phyloP scores from a whole-genome alignment of 2,329 filamentous ascomycete species.

The Calonectria hawksworthii region DNA sequence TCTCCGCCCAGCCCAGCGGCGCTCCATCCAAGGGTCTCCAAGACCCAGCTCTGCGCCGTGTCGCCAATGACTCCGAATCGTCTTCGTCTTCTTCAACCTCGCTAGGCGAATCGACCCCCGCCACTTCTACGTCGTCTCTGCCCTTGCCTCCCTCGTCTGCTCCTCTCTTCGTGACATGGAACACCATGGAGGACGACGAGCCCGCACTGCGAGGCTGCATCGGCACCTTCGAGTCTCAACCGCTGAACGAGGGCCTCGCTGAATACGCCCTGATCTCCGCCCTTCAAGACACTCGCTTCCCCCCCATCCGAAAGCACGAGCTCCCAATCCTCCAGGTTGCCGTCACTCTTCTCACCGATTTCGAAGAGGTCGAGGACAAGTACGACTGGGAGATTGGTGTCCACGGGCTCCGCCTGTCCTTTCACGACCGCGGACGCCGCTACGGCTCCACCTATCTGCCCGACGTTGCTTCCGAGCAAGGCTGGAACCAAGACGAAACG shows the following conservation, averaged over 20 bases:
- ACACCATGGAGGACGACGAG: slow-evolving; percentile 68
- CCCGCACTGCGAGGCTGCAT: slow-evolving; percentile 90
- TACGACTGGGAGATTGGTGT: slow-evolving; percentile 90
- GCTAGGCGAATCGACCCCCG: slow-evolving; percentile 60
- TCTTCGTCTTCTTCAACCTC: slow-evolving; percentile 58
- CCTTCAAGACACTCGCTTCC: slow-evolving; percentile 74
- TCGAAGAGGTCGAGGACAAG: slow-evolving; percentile 79
- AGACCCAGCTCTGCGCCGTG: slow-evolving; percentile 59
- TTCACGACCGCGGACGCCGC: slow-evolving; percentile 78
- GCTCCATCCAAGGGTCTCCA: slow-evolving; percentile 45
- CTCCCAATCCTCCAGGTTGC: slow-evolving; percentile 72
- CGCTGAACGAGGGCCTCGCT: slow-evolving; percentile 79
- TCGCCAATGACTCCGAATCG: slow-evolving; percentile 52
- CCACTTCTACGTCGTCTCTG: slow-evolving; percentile 59
- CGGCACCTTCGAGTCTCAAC: slow-evolving; percentile 88
- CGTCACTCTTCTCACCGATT: slow-evolving; percentile 88
- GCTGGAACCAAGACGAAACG: slow-evolving; percentile 95
- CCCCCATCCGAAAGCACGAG: slow-evolving; percentile 66
- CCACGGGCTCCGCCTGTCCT: slow-evolving; percentile 90
- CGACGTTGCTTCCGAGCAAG: slow-evolving; percentile 91
- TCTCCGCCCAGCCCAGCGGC: slow-evolving; percentile 53
- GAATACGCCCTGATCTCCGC: slow-evolving; percentile 88
- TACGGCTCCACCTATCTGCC: slow-evolving; percentile 93
- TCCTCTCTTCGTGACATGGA: slow-evolving; percentile 96
- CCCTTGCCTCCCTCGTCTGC: slow-evolving; percentile 61